Base-by-base conservation (phyloP, 2,329 filamentous ascomycete genomes). In the Phaeosphaeriaceae sp. region DNA sequence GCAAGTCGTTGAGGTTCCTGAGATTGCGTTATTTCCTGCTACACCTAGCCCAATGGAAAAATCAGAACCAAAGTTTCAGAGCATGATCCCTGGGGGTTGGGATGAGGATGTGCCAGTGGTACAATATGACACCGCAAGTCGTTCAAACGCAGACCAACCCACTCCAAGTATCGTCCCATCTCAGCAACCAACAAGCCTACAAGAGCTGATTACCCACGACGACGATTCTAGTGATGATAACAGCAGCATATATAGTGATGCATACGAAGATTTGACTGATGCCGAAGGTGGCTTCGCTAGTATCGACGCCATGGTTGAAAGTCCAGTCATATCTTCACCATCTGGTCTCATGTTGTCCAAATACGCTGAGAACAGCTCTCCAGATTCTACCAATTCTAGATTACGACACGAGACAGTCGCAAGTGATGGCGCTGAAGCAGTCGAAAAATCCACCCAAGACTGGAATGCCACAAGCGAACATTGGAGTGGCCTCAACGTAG, bases 391-490 rank as follows among this genome's bases (percentile, higher is more conserved):
- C 7, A 50, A 46, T 6, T 45, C 65, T 17, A 46, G 41, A 28
- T 49, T 59, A 17, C 38, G 54, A 38, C 46, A 58, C 21, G 47
- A 61, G 33, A 46, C 21, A 18, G 18, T 37, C 21, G 46, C 30
- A 3, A 50, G 56, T 2, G 47, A 56, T 1, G 45, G 42, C 11
- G 41, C 50, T 20, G 53, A 56, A 11, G 47, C 42, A 28, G 42
- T 42, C 13, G 42, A 39, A 18, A 54, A 56, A 3, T 47, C 54
- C 3, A 50, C 53, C n/a, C 75, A 79, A 52, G 83, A 87, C 46
- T 91, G 88, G 89, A 83, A 86, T 53, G 79, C 82, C 44, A 83
- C 86, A 13, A 88, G 87, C 61, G 76, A 82, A 0, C 90, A 87
- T 61, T 91, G 88, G 88, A 85, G 81, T 53, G 83, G 83, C 42